Evolutionary conservation across 352 stramenopile species (phyloP), one percentile per base, ranked within the genome.

Genomic region (Phytophthora colocasiae): DNA sequence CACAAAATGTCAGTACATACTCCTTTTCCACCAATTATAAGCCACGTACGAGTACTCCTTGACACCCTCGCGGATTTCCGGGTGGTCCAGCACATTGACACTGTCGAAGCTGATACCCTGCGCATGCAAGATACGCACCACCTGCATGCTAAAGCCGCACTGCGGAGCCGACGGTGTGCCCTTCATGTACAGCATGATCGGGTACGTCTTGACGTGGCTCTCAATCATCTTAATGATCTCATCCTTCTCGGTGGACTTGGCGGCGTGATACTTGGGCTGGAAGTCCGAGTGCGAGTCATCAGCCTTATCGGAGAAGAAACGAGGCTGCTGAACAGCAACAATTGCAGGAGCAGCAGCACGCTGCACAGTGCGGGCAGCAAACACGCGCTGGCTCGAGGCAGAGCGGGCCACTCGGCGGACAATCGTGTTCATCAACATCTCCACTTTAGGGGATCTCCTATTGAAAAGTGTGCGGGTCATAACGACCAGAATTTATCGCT

Each of bases 151-250:
- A 76, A 99, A 99, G 58, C 98, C 98, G 76, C 98, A 99, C 85
- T 98, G 92, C 38, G 98, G 98, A 67, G 93, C 85, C 62, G 83
- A 84, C 34, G 98, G 97, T 61, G 97, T 99, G 55, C 98, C 98
- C 81, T 99, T 99, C 98, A 99, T 99, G 88, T 99, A 99, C 0
- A 99, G 85, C 96, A 99, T 99, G 31, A 99, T 76, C 6, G 80
- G 90, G 81, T 99, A 91, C 62, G 80, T 89, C 67, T 96, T 93
- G 32, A 97, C 87, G 68, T 95, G 87, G 70, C 76, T 95, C 44
- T 96, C 82, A 68, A 97, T 97, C 82, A 96, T 93, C 65, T 93
- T 92, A 62, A 95, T 70, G 64, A 97, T 90, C 63, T 95, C 89
- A 55, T 96, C 86, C 73, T 91, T 91, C 69, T 96, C 85, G 43